These are phyloP conservation scores for Ottelia alismoides DNA, from an alignment of 106 monocot genomes.

Conservation along the genomic window DNA sequence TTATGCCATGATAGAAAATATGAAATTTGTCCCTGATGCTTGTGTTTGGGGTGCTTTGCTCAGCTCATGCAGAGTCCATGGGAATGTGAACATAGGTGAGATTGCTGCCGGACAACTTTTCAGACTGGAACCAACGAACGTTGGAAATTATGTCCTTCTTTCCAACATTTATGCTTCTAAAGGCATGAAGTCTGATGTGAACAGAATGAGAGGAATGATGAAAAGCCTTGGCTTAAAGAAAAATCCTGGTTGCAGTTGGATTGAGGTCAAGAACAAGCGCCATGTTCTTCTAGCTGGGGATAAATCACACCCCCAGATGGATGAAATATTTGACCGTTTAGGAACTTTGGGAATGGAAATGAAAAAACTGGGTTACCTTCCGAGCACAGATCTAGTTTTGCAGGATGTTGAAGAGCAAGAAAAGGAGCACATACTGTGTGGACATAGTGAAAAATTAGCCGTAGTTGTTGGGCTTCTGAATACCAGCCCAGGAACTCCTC, in stretches of 20 bases:
- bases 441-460: slow-evolving; percentile 82
- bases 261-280: slow-evolving; percentile 59
- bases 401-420: slow-evolving; percentile 94
- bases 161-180: slow-evolving; percentile 75
- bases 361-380: slow-evolving; percentile 40
- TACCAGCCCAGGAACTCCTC: slow-evolving; percentile 37
- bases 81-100: slow-evolving; percentile 48
- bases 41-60: slow-evolving; percentile 83
- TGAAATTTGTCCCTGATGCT: slow-evolving; percentile 52
- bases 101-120: slow-evolving; percentile 66
- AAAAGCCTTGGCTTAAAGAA: slow-evolving; percentile 54
- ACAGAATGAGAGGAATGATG: slow-evolving; percentile 44
- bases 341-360: slow-evolving; percentile 41
- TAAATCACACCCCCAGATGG: slow-evolving; percentile 47
- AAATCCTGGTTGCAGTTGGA: slow-evolving; percentile 77
- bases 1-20: slow-evolving; percentile 36
- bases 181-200: slow-evolving; percentile 41
- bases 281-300: slow-evolving; percentile 73
- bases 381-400: slow-evolving; percentile 51
- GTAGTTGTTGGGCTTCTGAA: slow-evolving; percentile 59
- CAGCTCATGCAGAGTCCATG: slow-evolving; percentile 54
- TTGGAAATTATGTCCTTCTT: slow-evolving; percentile 74
- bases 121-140: slow-evolving; percentile 54
- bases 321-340: slow-evolving; percentile 35
- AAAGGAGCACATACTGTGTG: slow-evolving; percentile 77